phyloP scores from a whole-genome alignment of 192 early-diverging fungal genomes.

The Thoreauomyces humboldtii region DNA sequence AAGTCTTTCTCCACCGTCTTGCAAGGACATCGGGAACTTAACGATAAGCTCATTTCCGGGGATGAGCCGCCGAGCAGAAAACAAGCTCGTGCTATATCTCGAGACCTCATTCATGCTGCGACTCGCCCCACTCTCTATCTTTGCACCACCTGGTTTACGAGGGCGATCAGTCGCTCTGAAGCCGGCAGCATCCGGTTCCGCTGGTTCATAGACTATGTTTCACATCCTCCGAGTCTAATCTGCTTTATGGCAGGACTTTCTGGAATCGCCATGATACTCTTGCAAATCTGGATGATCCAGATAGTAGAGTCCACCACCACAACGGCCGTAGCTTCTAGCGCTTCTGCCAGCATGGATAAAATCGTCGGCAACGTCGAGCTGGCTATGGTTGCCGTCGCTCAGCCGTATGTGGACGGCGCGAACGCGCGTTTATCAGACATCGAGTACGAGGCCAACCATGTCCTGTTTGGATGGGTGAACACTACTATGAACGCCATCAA shows the following conservation, averaged over 20 bases:
- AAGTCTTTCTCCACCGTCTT: not conserved
- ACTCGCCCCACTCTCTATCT: not conserved
- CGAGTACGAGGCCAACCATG: slow-evolving; percentile 7
- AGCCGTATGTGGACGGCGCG: slow-evolving; percentile 10
- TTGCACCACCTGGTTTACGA: slow-evolving; percentile 4
- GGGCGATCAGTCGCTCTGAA: not conserved
- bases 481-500: slow-evolving; percentile 40
- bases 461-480: slow-evolving; percentile 28
- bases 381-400: slow-evolving; percentile 1
- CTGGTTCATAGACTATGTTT: slow-evolving; percentile 29
- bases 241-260: slow-evolving; percentile 15
- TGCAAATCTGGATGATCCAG: slow-evolving; percentile 16
- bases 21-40: not conserved
- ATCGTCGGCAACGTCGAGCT: not conserved
- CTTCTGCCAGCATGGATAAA: not conserved
- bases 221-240: slow-evolving; percentile 17
- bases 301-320: not conserved
- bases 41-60: not conserved
- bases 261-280: slow-evolving; percentile 8
- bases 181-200: slow-evolving; percentile 9
- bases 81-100: not conserved
- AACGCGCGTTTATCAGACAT: slow-evolving; percentile 3
- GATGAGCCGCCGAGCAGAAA: not conserved
- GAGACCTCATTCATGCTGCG: slow-evolving; percentile 16
- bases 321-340: not conserved